Evolutionary conservation across 441 rosid genomes (phyloP).

Genomic region (Hura crepitans): DNA sequence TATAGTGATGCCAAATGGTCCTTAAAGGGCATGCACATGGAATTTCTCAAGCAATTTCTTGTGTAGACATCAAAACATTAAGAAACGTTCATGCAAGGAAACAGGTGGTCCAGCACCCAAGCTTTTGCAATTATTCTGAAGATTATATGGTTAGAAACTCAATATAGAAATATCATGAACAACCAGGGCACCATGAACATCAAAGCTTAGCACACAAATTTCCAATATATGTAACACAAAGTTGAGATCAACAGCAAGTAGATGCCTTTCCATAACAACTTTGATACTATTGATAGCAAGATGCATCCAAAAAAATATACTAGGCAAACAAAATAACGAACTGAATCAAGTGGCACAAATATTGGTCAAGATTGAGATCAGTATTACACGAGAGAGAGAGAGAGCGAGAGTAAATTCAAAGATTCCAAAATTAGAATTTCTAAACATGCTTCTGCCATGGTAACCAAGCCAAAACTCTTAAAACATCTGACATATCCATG

Average conservation of each 20-base stretch:
- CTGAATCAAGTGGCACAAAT: not conserved
- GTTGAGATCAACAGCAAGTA: not conserved
- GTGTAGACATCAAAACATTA: conserved; percentile 13
- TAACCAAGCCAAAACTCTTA: not conserved
- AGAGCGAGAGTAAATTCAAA: too few species aligned
- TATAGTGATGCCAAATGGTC: conserved; percentile 23
- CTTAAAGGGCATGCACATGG: conserved; percentile 14
- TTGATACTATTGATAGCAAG: not conserved
- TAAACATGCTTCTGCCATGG: not conserved
- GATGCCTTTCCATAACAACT: not conserved
- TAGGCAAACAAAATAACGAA: not conserved
- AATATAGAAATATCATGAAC: conserved; percentile 12
- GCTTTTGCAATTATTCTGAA: not conserved
- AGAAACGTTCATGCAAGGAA: conserved; percentile 10
- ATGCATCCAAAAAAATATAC: not conserved
- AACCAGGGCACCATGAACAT: conserved; percentile 9
- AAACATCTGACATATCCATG: not conserved
- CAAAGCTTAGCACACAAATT: not conserved
- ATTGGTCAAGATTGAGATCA: not conserved
- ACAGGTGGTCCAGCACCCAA: conserved; percentile 25
- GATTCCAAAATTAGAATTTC: not conserved
- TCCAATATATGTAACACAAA: not conserved
- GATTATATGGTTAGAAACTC: conserved; percentile 21
- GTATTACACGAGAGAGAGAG: conserved; percentile 2
- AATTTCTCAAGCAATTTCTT: conserved; percentile 14